Percentiles rank a stretch among this genome's conserved stretches.
Evolutionary conservation across 169 alveolate genomes (phyloP).

Genomic region (Fabrea salina): DNA sequence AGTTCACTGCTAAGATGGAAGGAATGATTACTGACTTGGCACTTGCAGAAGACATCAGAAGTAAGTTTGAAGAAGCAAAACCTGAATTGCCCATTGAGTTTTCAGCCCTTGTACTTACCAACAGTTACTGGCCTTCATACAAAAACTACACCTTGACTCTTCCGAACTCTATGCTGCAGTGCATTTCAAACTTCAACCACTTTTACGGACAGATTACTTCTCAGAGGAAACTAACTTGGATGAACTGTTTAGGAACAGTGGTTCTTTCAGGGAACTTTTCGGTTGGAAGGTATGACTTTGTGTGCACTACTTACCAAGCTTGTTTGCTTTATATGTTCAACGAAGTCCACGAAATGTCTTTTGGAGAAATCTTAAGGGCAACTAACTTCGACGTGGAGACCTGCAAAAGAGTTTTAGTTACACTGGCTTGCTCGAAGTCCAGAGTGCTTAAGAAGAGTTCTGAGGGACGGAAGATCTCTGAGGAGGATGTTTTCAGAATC

Average conservation of each 20-base stretch:
- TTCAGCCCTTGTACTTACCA: conserved; percentile 77
- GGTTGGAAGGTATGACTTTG: conserved; percentile 36
- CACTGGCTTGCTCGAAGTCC: conserved; percentile 22
- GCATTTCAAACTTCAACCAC: conserved; percentile 33
- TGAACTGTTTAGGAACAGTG: conserved; percentile 37
- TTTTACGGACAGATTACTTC: conserved; percentile 29
- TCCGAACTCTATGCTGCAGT: conserved; percentile 33
- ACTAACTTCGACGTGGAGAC: conserved; percentile 42
- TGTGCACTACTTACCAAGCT: conserved; percentile 44
- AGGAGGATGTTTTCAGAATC: conserved; percentile 37
- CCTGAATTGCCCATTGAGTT: conserved; percentile 48
- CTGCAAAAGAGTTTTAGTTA: conserved; percentile 9
- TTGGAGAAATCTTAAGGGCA: conserved; percentile 6
- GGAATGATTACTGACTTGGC: conserved; percentile 80
- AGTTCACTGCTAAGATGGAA: conserved; percentile 86
- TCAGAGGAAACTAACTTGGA: conserved; percentile 44
- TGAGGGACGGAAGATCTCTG: neutral
- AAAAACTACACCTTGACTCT: conserved; percentile 30
- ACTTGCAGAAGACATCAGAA: conserved; percentile 53
- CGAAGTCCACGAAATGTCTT: neutral
- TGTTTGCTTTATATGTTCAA: conserved; percentile 39
- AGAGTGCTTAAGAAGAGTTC: conserved; percentile 24
- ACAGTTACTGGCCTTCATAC: conserved; percentile 84
- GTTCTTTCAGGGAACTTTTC: conserved; percentile 16
- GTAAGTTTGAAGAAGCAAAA: conserved; percentile 39